phyloP scores from a whole-genome alignment of 2,329 filamentous ascomycete species.

The Verticillium alfalfae region DNA sequence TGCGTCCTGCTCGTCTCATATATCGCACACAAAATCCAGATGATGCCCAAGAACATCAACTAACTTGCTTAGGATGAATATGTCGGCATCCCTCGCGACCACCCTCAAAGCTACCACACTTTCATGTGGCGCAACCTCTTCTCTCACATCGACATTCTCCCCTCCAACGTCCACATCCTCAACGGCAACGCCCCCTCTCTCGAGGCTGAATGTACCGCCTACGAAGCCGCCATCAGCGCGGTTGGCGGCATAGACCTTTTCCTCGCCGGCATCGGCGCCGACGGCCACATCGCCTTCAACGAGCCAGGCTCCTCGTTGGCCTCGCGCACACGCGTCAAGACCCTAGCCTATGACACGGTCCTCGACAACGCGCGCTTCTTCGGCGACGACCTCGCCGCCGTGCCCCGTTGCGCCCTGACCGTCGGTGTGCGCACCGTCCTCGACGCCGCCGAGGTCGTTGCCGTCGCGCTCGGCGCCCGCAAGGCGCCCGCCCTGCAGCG shows the following conservation, averaged over 20 bases:
- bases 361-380: conserved; percentile 84
- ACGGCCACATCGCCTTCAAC: conserved; percentile 88
- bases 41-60: neutral
- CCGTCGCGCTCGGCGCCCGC: conserved; percentile 76
- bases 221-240: conserved; percentile 70
- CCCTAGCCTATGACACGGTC: conserved; percentile 80
- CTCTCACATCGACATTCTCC: conserved; percentile 75
- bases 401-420: conserved; percentile 77
- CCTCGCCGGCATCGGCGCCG: conserved; percentile 77
- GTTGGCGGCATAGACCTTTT: conserved; percentile 81
- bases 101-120: conserved; percentile 81
- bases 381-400: conserved; percentile 63
- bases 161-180: conserved; percentile 78
- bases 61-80: conserved; percentile 64
- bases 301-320: conserved; percentile 76
- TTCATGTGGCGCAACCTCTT: conserved; percentile 96
- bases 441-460: conserved; percentile 74
- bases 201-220: conserved; percentile 70
- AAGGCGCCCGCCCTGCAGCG: conserved; percentile 75
- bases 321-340: conserved; percentile 79
- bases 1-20: neutral
- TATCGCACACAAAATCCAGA: too few species aligned
- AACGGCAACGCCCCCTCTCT: conserved; percentile 75
- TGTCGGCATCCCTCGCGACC: conserved; percentile 74
- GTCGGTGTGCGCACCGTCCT: conserved; percentile 81